Conservation (phyloP, 139 green algal genomes). For the Coccomyxa sp. region DNA sequence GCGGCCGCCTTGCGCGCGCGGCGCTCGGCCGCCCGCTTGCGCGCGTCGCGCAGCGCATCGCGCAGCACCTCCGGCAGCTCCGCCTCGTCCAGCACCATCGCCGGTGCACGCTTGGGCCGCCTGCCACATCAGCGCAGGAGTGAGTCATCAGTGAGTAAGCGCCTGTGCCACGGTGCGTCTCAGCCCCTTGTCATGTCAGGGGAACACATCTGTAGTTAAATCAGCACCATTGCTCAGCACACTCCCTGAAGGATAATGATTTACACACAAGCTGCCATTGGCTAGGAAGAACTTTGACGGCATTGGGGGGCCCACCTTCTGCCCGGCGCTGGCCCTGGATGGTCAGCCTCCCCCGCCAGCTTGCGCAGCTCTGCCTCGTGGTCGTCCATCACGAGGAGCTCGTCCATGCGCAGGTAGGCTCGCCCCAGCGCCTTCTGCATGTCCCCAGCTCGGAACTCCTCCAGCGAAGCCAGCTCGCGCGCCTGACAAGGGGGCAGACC, state of each 20-base stretch:
- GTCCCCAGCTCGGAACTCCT: constrained; percentile 20
- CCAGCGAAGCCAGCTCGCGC: constrained; percentile 17
- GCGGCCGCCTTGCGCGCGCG: background rate
- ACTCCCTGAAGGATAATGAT: no score
- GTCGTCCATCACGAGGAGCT: constrained; percentile 26
- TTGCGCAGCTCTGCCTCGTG: constrained; percentile 32
- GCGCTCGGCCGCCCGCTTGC: background rate
- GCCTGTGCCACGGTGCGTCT: no score
- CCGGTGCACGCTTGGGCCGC: background rate
- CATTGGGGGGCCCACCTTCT: no score
- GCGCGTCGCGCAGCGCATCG: constrained; percentile 31
- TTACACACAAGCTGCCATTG: no score
- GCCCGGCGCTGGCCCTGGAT: no score
- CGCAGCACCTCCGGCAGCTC: constrained; percentile 41
- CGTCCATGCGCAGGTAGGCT: constrained; percentile 43
- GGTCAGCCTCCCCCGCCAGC: constrained; percentile 7
- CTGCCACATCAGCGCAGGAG: background rate
- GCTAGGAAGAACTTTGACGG: no score
- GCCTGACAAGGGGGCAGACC: constrained; percentile 13
- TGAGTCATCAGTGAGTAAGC: background rate
- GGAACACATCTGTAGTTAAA: no score
- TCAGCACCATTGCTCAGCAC: no score
- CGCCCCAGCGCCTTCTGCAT: constrained; percentile 28
- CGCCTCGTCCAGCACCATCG: constrained; percentile 18
- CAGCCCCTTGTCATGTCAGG: no score